phyloP scores from a whole-genome alignment of 2,329 filamentous ascomycete genomes.

The Annulohypoxylon truncatum region DNA sequence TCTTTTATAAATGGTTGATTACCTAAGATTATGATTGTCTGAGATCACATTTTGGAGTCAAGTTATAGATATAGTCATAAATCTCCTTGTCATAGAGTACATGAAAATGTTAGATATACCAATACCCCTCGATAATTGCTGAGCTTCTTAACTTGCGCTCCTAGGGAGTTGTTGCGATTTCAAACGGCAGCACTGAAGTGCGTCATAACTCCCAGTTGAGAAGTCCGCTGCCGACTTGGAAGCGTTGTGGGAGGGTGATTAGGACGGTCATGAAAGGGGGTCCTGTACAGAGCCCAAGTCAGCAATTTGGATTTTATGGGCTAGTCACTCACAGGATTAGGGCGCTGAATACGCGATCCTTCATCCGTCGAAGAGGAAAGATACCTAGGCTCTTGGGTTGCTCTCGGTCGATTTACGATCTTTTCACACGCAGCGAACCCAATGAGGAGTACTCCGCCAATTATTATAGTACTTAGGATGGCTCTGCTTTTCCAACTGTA shows the following conservation, averaged over 20 bases:
- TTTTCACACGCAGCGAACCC: slow-evolving; percentile 50
- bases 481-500: slow-evolving; percentile 57
- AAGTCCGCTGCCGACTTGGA: slow-evolving; percentile 50
- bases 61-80: too few species aligned
- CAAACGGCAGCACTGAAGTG: slow-evolving; percentile 44
- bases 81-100: not conserved
- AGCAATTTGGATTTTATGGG: not conserved
- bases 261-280: slow-evolving; percentile 52
- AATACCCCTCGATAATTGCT: slow-evolving; percentile 33
- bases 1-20: too few species aligned
- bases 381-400: slow-evolving; percentile 50
- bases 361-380: slow-evolving; percentile 51
- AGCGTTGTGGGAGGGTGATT: slow-evolving; percentile 53
- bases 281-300: slow-evolving; percentile 48
- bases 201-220: slow-evolving; percentile 43
- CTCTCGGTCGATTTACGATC: slow-evolving; percentile 34
- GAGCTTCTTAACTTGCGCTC: slow-evolving; percentile 41
- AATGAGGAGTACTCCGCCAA: slow-evolving; percentile 43
- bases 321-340: slow-evolving; percentile 46
- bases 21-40: too few species aligned
- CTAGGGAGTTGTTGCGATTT: slow-evolving; percentile 34
- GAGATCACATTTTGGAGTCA: not conserved
- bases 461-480: slow-evolving; percentile 50
- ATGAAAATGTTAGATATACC: not conserved
- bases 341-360: slow-evolving; percentile 48